phyloP scores from a whole-genome alignment of 176 grass and related monocot species.

The Aegilops tauschii region DNA sequence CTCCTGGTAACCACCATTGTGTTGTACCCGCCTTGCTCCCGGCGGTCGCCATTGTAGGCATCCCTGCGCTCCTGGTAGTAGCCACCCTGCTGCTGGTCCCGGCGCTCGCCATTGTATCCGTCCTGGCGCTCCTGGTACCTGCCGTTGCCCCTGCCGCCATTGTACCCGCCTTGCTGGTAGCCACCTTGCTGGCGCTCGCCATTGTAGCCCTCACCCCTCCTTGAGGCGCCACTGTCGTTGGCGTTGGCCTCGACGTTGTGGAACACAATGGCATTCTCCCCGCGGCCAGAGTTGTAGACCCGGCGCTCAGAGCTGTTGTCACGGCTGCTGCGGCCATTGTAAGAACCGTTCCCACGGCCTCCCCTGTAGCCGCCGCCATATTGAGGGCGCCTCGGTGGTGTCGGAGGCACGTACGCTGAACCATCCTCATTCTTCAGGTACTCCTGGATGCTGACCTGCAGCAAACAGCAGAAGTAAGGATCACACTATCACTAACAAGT shows the following conservation, averaged over 20 bases:
- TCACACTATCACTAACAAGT: not conserved
- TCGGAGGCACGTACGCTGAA: not conserved
- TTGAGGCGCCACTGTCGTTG: not conserved
- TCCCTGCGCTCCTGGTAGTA: not conserved
- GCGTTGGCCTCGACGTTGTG: not conserved
- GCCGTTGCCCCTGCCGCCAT: not conserved
- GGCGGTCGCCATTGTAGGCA: not conserved
- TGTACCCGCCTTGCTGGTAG: not conserved
- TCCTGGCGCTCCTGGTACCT: not conserved
- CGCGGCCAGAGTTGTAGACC: not conserved
- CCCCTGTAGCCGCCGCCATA: not conserved
- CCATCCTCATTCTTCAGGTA: constrained; percentile 1
- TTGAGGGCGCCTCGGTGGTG: not conserved
- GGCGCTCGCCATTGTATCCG: not conserved
- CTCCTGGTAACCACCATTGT: not conserved
- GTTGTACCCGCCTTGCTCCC: not conserved
- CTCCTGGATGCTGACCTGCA: constrained; percentile 26
- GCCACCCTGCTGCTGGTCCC: not conserved
- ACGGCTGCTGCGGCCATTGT: not conserved
- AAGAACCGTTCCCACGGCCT: not conserved
- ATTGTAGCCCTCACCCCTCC: not conserved
- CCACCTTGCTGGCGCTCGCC: not conserved
- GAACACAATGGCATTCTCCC: not conserved
- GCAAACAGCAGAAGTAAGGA: not conserved
- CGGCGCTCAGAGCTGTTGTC: constrained; percentile 2